Percentiles rank a stretch among this genome's conserved stretches.
Conservation (phyloP, 805 yeast genomes). For the Barnettozyma sucrosica region DNA sequence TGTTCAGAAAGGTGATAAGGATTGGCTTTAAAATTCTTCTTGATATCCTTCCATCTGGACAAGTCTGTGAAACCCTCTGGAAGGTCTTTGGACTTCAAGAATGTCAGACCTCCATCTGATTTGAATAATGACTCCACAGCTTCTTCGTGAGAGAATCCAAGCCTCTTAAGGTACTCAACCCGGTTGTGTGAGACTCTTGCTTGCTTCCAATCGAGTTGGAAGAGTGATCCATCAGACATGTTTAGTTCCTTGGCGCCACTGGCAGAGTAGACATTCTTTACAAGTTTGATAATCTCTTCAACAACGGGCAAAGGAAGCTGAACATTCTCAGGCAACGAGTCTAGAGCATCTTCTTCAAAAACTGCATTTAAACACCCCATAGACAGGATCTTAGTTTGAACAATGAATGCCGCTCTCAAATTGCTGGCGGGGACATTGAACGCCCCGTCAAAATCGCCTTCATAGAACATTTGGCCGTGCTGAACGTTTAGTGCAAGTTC, state of each 20-base stretch:
- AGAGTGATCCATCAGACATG: slow-evolving; percentile 31
- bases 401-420: slow-evolving; percentile 25
- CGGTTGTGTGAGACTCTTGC: slow-evolving; percentile 37
- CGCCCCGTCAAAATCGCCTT: slow-evolving; percentile 27
- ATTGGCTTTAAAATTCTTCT: slow-evolving; percentile 12
- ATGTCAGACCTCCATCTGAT: slow-evolving; percentile 29
- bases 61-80: slow-evolving; percentile 23
- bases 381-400: slow-evolving; percentile 37
- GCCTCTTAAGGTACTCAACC: slow-evolving; percentile 26
- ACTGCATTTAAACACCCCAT: slow-evolving; percentile 35
- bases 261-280: slow-evolving; percentile 36
- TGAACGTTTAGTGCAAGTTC: slow-evolving; percentile 30
- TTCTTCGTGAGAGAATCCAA: slow-evolving; percentile 29
- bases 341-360: slow-evolving; percentile 26
- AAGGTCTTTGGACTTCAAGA: slow-evolving; percentile 16
- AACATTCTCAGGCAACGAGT: slow-evolving; percentile 19
- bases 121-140: slow-evolving; percentile 28
- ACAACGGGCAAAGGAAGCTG: slow-evolving; percentile 36
- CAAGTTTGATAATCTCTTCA: slow-evolving; percentile 40
- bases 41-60: slow-evolving; percentile 28
- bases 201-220: slow-evolving; percentile 31
- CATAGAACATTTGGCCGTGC: slow-evolving; percentile 32
- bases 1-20: slow-evolving; percentile 26
- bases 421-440: slow-evolving; percentile 14
- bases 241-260: slow-evolving; percentile 32